Evolutionary conservation across 2,329 filamentous ascomycete genomes (phyloP).

Genomic region (Monosporascus sp.): DNA sequence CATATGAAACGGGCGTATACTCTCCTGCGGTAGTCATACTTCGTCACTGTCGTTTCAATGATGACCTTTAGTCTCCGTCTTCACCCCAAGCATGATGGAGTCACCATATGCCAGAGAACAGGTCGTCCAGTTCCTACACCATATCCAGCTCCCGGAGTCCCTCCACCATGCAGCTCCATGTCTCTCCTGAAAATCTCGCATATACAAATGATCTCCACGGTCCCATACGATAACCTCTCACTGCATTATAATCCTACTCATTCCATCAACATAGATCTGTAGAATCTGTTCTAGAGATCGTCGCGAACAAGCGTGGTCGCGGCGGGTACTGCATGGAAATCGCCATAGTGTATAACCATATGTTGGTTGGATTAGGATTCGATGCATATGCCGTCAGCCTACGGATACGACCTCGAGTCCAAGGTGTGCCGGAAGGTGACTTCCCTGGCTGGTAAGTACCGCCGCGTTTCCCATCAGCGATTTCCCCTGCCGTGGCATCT

Average conservation of each 20-base stretch:
- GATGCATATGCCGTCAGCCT: constrained; percentile 51
- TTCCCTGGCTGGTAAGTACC: constrained; percentile 39
- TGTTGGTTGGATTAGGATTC: constrained; percentile 48
- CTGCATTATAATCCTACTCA: constrained; percentile 44
- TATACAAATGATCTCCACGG: constrained; percentile 19
- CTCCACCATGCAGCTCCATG: too few species aligned
- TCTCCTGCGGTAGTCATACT: too few species aligned
- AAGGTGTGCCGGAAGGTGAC: constrained; percentile 34
- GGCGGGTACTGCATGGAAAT: constrained; percentile 60
- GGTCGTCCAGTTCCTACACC: too few species aligned
- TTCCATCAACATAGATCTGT: constrained; percentile 37
- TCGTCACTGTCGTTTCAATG: too few species aligned
- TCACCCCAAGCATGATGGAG: too few species aligned
- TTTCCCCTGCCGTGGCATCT: too few species aligned
- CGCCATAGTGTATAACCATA: constrained; percentile 48
- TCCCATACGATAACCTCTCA: constrained; percentile 53
- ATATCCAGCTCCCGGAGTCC: too few species aligned
- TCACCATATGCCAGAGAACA: too few species aligned
- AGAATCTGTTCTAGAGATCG: constrained; percentile 43
- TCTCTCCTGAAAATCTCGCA: too few species aligned
- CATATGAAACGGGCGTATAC: too few species aligned
- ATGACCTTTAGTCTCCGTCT: too few species aligned
- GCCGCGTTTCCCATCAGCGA: too few species aligned
- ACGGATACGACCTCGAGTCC: constrained; percentile 35
- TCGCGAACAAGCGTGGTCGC: constrained; percentile 34